Conservation (phyloP, 306 rosid genomes). For the Leucaena leucocephala region DNA sequence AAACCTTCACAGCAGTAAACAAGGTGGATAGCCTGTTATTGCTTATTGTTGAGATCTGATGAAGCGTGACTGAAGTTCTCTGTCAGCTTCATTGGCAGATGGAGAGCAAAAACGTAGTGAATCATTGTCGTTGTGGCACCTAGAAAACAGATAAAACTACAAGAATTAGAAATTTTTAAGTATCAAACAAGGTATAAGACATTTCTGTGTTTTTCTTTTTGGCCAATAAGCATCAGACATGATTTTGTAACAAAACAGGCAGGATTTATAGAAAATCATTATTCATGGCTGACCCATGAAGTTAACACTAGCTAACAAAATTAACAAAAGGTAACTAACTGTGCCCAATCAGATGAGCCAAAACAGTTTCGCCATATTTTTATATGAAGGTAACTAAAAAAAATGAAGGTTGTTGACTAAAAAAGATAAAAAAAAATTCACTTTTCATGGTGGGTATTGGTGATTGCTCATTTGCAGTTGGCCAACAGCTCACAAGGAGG, state of each 20-base stretch:
- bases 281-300: constrained; percentile 1
- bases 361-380: background rate
- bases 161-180: constrained; percentile 29
- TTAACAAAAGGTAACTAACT: background rate
- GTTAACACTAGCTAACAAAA: background rate
- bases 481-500: constrained; percentile 9
- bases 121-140: constrained; percentile 61
- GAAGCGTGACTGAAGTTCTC: constrained; percentile 36
- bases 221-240: background rate
- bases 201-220: background rate
- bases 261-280: background rate
- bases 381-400: background rate
- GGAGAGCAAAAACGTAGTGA: constrained; percentile 31
- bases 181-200: background rate
- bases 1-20: constrained; percentile 48
- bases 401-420: constrained; percentile 6
- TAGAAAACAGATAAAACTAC: constrained; percentile 26
- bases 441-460: background rate
- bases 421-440: background rate
- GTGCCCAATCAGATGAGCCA: background rate
- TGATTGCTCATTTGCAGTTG: constrained; percentile 27
- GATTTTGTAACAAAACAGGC: background rate
- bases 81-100: constrained; percentile 41
- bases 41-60: constrained; percentile 36
- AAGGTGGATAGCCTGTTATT: constrained; percentile 35